Conservation (phyloP, 306 rosid genomes). For the Rosa lucieae region DNA sequence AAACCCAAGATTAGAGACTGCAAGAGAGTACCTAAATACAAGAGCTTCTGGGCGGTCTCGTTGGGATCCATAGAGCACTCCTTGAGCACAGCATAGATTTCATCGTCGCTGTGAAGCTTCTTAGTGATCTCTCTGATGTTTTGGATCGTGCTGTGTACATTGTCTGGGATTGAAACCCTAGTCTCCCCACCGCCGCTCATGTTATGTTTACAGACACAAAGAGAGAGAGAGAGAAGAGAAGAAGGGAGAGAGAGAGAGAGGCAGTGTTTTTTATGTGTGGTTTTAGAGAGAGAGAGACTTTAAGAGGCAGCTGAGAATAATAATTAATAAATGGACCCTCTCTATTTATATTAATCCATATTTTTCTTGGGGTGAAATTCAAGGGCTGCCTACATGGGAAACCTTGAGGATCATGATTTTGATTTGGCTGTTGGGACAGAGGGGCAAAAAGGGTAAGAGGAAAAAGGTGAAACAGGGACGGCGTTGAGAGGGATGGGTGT, state of each 20-base stretch:
- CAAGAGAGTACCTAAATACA: constrained; percentile 34
- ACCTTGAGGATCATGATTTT: not conserved
- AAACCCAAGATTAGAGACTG: not conserved
- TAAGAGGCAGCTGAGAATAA: constrained; percentile 10
- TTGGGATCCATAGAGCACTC: constrained; percentile 91
- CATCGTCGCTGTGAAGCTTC: constrained; percentile 82
- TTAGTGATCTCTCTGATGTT: constrained; percentile 80
- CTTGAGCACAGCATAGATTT: constrained; percentile 64
- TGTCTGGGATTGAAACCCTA: constrained; percentile 76
- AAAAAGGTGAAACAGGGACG: not conserved
- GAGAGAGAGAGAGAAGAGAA: not conserved
- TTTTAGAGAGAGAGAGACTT: constrained; percentile 12
- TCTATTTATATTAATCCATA: constrained; percentile 2
- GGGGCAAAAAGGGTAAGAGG: not conserved
- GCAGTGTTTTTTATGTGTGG: not conserved
- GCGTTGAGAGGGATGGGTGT: not conserved
- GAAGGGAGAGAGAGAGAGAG: not conserved
- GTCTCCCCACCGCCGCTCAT: constrained; percentile 63
- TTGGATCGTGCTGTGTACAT: constrained; percentile 51
- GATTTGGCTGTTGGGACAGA: not conserved
- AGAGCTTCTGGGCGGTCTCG: constrained; percentile 76
- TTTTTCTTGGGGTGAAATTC: not conserved
- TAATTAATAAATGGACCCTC: not conserved
- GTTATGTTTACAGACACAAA: constrained; percentile 7
- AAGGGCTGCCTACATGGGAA: constrained; percentile 6